These are phyloP conservation scores for Aspergillus ruber DNA, from an alignment of 2,329 filamentous ascomycete genomes.

Conservation along the genomic window DNA sequence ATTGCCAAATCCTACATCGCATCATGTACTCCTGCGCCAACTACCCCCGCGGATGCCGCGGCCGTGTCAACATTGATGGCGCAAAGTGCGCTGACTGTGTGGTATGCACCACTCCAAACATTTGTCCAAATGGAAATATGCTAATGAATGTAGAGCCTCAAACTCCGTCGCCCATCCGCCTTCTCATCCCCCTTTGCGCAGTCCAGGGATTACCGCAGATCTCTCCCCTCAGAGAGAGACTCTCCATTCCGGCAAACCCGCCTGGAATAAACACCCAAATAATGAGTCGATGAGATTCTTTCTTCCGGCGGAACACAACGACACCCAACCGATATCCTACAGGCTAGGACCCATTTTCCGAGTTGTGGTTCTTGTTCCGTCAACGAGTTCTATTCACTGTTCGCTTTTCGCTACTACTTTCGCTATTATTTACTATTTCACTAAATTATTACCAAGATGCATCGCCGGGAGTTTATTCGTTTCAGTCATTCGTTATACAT, in stretches of 20 bases:
- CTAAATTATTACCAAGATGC: slow-evolving; percentile 16
- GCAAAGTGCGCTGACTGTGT: slow-evolving; percentile 41
- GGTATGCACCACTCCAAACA: slow-evolving; percentile 25
- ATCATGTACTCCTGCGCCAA: slow-evolving; percentile 45
- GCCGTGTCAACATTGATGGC: slow-evolving; percentile 38
- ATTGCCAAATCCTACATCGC: slow-evolving; percentile 3
- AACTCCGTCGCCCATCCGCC: slow-evolving; percentile 33
- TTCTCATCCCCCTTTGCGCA: slow-evolving; percentile 36
- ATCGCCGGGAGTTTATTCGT: slow-evolving; percentile 26
- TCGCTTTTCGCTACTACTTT: slow-evolving; percentile 5
- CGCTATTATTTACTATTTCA: slow-evolving; percentile 2
- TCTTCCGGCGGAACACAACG: neutral
- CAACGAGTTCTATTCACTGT: neutral
- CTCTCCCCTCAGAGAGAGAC: slow-evolving; percentile 26
- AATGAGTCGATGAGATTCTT: neutral
- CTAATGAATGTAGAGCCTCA: slow-evolving; percentile 20
- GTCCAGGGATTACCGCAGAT: slow-evolving; percentile 31
- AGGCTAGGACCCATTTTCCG: slow-evolving; percentile 8
- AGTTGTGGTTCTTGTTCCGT: neutral
- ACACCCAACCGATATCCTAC: slow-evolving; percentile 7
- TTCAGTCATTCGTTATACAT: slow-evolving; percentile 14
- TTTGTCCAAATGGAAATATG: neutral
- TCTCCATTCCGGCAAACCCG: slow-evolving; percentile 17
- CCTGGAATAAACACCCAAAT: neutral
- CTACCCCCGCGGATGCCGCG: slow-evolving; percentile 43